These are phyloP conservation scores for Urtica urens DNA, from an alignment of 306 rosid genomes.

Conservation along the genomic window DNA sequence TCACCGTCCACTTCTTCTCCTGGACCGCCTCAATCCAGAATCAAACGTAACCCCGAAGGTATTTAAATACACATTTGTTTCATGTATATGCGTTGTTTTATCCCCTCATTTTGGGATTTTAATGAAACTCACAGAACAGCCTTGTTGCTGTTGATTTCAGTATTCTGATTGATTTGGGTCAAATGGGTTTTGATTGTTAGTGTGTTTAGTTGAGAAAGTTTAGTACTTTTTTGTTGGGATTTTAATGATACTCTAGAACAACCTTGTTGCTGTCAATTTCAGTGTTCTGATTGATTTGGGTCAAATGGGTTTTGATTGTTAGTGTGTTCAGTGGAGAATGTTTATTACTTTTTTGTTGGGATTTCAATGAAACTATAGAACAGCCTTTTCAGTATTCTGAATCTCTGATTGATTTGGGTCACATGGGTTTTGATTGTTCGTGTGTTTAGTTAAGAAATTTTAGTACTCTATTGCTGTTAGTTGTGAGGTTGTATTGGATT, in stretches of 20 bases:
- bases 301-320: conserved; percentile 15
- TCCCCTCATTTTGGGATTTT: conserved; percentile 18
- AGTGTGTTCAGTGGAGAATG: conserved; percentile 3
- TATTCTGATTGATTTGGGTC: not conserved
- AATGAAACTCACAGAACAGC: not conserved
- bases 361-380: not conserved
- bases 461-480: conserved; percentile 15
- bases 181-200: conserved; percentile 12
- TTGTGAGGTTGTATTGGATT: conserved; percentile 32
- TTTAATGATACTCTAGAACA: not conserved
- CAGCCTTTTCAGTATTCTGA: not conserved
- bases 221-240: conserved; percentile 13
- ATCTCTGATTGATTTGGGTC: not conserved
- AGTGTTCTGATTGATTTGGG: not conserved
- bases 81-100: too few species aligned
- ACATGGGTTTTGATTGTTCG: conserved; percentile 12
- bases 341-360: conserved; percentile 12
- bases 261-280: not conserved
- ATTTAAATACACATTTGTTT: too few species aligned
- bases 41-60: conserved; percentile 74
- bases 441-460: conserved; percentile 7
- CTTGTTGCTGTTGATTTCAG: not conserved
- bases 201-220: conserved; percentile 8
- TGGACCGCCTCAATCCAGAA: conserved; percentile 79
- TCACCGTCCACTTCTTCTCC: conserved; percentile 58